Conservation (phyloP, 176 grass and related monocot species). For the Microstegium vimineum region DNA sequence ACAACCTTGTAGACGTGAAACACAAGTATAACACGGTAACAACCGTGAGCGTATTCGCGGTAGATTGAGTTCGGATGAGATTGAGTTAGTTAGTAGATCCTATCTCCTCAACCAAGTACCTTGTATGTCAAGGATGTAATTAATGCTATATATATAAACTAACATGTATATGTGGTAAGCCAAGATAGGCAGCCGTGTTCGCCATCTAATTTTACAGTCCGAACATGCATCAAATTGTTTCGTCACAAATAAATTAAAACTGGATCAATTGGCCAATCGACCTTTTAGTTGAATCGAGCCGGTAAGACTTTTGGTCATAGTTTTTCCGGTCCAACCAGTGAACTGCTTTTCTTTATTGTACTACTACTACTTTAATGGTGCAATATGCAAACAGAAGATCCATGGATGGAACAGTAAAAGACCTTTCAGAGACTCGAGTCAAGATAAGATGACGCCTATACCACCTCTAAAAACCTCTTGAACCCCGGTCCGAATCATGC, state of each 20-base stretch:
- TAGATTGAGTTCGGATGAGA: no score
- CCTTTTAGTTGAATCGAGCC: neutral
- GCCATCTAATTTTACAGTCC: neutral
- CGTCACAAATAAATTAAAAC: neutral
- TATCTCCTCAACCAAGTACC: no score
- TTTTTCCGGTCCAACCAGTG: neutral
- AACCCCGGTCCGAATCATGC: conserved; percentile 14
- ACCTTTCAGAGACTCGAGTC: neutral
- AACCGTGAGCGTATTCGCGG: no score
- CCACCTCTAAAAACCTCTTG: neutral
- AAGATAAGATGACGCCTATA: conserved; percentile 28
- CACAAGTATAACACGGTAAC: no score
- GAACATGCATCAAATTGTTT: neutral
- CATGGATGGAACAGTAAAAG: conserved; percentile 5
- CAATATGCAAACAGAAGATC: neutral
- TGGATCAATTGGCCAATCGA: neutral
- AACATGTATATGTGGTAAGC: no score
- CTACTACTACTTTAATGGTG: neutral
- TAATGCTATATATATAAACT: no score
- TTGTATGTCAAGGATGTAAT: no score
- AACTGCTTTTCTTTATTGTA: neutral
- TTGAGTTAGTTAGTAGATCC: no score
- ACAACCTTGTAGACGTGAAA: no score
- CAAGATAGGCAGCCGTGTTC: no score
- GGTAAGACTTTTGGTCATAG: neutral